Conservation (phyloP, 208 protist genomes). For the Trypanosoma caninum region DNA sequence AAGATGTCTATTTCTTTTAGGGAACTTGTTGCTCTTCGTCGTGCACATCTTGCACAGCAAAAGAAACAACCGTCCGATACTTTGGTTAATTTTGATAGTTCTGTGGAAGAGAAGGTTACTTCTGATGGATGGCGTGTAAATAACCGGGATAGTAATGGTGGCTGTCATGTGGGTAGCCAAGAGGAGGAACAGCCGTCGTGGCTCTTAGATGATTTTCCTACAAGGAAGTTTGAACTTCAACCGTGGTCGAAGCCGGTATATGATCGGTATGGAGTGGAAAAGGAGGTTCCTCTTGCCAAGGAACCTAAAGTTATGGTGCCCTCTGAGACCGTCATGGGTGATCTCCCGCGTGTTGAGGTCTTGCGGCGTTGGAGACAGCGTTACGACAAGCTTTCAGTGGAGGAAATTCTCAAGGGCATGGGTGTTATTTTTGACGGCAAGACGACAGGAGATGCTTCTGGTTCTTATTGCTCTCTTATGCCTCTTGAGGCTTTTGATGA, state of each 20-base stretch:
- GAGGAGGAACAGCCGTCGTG: constrained; percentile 18
- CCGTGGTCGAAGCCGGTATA: constrained; percentile 24
- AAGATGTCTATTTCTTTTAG: constrained; percentile 90
- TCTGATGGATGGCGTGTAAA: not conserved
- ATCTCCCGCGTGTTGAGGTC: constrained; percentile 79
- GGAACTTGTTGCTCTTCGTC: constrained; percentile 81
- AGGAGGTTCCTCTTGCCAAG: constrained; percentile 13
- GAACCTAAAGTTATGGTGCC: constrained; percentile 94
- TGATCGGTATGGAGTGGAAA: constrained; percentile 12
- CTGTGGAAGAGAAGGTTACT: not conserved
- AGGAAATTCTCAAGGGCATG: constrained; percentile 59
- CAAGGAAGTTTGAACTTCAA: not conserved
- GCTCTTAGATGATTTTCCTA: constrained; percentile 15
- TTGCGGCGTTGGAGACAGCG: constrained; percentile 68
- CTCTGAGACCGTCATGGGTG: constrained; percentile 50
- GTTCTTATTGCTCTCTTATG: constrained; percentile 67
- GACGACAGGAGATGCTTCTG: constrained; percentile 6
- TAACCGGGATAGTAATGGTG: not conserved
- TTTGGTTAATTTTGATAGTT: too few relatives aligned
- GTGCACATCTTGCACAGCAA: constrained; percentile 58
- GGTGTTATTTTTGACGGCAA: constrained; percentile 49
- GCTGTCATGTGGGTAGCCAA: not conserved
- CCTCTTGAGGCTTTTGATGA: constrained; percentile 94
- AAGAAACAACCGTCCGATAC: constrained; percentile 18
- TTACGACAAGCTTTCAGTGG: constrained; percentile 61